A percentile compares a stretch with the other conserved stretches of the same genome.
phyloP scores from a whole-genome alignment of 345 rosid genomes.

The Microthlaspi erraticum region DNA sequence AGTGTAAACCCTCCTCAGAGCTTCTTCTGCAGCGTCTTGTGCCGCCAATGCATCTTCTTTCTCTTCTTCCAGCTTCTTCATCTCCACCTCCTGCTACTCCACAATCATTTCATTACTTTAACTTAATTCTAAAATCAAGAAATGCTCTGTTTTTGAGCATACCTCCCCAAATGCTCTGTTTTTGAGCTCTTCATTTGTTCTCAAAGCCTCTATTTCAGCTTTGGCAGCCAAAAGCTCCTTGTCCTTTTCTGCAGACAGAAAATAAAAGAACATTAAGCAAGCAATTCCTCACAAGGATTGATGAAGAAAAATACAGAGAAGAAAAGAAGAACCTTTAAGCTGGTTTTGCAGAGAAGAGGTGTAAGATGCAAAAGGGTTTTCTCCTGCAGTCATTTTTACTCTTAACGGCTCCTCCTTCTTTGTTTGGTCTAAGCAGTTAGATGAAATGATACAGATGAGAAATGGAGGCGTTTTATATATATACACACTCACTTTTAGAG shows the following conservation, averaged over 20 bases:
- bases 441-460: slow-evolving; percentile 29
- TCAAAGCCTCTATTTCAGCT: slow-evolving; percentile 69
- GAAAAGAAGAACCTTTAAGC: slow-evolving; percentile 60
- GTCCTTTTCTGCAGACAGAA: slow-evolving; percentile 60
- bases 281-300: slow-evolving; percentile 9
- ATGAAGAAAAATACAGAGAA: neutral
- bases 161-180: slow-evolving; percentile 81
- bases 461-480: slow-evolving; percentile 29
- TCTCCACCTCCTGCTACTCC: slow-evolving; percentile 69
- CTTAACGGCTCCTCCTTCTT: slow-evolving; percentile 48
- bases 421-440: slow-evolving; percentile 30
- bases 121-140: slow-evolving; percentile 12
- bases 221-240: slow-evolving; percentile 58
- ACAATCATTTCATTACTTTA: slow-evolving; percentile 14
- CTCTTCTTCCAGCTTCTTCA: slow-evolving; percentile 64
- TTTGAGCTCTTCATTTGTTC: slow-evolving; percentile 66
- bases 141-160: slow-evolving; percentile 64
- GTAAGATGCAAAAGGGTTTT: slow-evolving; percentile 72
- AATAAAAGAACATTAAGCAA: slow-evolving; percentile 5
- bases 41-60: slow-evolving; percentile 88
- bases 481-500: slow-evolving; percentile 21
- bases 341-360: slow-evolving; percentile 70
- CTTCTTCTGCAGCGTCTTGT: slow-evolving; percentile 88
- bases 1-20: slow-evolving; percentile 75
- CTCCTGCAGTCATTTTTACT: slow-evolving; percentile 51